A percentile compares a stretch with the other conserved stretches of the same genome.
These are phyloP conservation scores for Zea luxurians DNA, from an alignment of 176 grass and related monocot genomes.

Conservation along the genomic window DNA sequence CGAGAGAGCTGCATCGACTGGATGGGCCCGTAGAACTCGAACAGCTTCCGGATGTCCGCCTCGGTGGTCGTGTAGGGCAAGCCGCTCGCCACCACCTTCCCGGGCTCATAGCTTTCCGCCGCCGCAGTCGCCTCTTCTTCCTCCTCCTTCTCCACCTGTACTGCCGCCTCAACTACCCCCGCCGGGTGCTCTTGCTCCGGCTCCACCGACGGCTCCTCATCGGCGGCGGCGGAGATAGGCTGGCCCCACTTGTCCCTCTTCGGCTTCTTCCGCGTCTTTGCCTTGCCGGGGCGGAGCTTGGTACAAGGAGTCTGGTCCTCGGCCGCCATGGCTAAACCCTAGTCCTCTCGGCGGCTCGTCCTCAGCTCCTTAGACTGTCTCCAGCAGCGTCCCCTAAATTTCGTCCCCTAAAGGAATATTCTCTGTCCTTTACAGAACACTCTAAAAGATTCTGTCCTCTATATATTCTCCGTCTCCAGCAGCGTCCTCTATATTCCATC, in stretches of 20 bases:
- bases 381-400: too few species aligned
- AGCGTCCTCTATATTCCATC: too few species aligned
- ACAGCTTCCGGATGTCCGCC: conserved; percentile 64
- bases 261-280: conserved; percentile 68
- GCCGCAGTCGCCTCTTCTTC: not conserved
- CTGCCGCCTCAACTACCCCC: conserved; percentile 2
- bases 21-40: conserved; percentile 64
- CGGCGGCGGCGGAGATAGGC: conserved; percentile 36
- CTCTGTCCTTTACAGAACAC: too few species aligned
- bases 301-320: conserved; percentile 36
- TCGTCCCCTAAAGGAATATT: too few species aligned
- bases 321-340: conserved; percentile 55
- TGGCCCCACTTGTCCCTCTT: conserved; percentile 93
- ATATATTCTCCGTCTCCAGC: too few species aligned
- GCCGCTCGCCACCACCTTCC: conserved; percentile 86
- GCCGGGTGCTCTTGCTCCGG: conserved; percentile 30
- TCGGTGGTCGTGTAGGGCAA: conserved; percentile 81
- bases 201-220: conserved; percentile 25
- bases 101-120: conserved; percentile 42
- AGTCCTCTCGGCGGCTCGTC: conserved; percentile 2
- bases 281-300: conserved; percentile 32
- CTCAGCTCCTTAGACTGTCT: too few species aligned
- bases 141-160: not conserved
- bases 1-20: conserved; percentile 75
- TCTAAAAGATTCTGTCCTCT: too few species aligned